Conservation (phyloP, 2,329 filamentous ascomycete genomes). For the Thermochaetoides dissita region DNA sequence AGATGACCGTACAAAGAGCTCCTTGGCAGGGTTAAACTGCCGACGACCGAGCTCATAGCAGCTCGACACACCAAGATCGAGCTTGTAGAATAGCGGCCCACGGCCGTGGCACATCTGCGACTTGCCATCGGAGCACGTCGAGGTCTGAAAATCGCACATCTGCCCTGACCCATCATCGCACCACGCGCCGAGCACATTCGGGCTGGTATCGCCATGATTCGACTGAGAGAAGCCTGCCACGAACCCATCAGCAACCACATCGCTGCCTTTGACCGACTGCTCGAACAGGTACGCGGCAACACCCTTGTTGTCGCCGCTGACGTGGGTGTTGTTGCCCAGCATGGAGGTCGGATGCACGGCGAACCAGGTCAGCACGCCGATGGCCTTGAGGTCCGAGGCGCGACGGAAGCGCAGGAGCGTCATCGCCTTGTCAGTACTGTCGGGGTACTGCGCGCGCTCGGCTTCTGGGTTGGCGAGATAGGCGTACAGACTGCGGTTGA, state of each 20-base stretch:
- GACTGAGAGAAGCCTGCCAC: conserved; percentile 85
- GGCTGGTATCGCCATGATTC: conserved; percentile 79
- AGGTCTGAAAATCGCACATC: conserved; percentile 59
- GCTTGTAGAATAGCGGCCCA: conserved; percentile 49
- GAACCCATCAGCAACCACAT: conserved; percentile 48
- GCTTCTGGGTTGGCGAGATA: conserved; percentile 68
- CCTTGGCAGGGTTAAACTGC: conserved; percentile 48
- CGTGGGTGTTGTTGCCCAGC: conserved; percentile 76
- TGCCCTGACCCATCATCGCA: conserved; percentile 69
- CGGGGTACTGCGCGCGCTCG: conserved; percentile 55
- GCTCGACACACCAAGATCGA: conserved; percentile 60
- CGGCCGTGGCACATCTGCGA: conserved; percentile 56
- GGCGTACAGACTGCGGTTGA: conserved; percentile 72
- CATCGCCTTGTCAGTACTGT: conserved; percentile 57
- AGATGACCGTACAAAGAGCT: conserved; percentile 20
- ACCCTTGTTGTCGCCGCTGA: conserved; percentile 87
- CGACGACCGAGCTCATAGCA: conserved; percentile 60
- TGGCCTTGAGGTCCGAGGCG: conserved; percentile 54
- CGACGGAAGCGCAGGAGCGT: conserved; percentile 64
- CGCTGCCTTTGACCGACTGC: conserved; percentile 42
- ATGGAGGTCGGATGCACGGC: conserved; percentile 83
- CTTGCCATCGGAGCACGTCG: conserved; percentile 58
- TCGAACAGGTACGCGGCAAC: conserved; percentile 77
- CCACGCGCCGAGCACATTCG: conserved; percentile 71
- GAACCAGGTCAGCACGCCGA: conserved; percentile 81